Conservation (phyloP, 1,139 yeast species). For the Pichia sp. region DNA sequence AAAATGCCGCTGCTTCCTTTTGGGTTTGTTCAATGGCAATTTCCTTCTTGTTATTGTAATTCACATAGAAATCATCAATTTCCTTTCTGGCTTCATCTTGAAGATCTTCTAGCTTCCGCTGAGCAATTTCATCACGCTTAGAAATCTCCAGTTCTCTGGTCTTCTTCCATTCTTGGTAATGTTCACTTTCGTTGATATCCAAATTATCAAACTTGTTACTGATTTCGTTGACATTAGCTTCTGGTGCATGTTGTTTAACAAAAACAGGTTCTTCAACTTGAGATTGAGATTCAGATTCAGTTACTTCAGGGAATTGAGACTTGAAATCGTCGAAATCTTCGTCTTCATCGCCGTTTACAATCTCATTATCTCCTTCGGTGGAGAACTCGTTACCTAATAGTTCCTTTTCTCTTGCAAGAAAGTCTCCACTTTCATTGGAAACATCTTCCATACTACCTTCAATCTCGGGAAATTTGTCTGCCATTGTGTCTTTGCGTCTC, state of each 20-base stretch:
- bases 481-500: too few relatives aligned
- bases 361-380: slow-evolving; percentile 55
- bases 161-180: slow-evolving; percentile 72
- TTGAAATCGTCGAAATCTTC: slow-evolving; percentile 57
- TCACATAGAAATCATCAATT: slow-evolving; percentile 90
- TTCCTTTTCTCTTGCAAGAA: slow-evolving; percentile 78
- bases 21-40: slow-evolving; percentile 55
- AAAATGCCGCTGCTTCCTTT: slow-evolving; percentile 62
- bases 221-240: slow-evolving; percentile 14
- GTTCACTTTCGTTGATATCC: slow-evolving; percentile 42
- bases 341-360: slow-evolving; percentile 27
- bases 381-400: slow-evolving; percentile 69
- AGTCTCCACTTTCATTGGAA: slow-evolving; percentile 38
- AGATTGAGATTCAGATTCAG: slow-evolving; percentile 4
- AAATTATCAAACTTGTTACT: slow-evolving; percentile 19
- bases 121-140: slow-evolving; percentile 71
- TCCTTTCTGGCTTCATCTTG: slow-evolving; percentile 76
- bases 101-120: slow-evolving; percentile 58
- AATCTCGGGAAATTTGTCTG: slow-evolving; percentile 82
- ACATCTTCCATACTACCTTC: slow-evolving; percentile 36
- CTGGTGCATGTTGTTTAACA: slow-evolving; percentile 14
- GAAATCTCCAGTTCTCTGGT: slow-evolving; percentile 75
- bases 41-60: slow-evolving; percentile 82
- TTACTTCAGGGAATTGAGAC: slow-evolving; percentile 61
- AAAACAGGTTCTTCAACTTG: slow-evolving; percentile 21